phyloP scores from a whole-genome alignment of 2,329 filamentous ascomycete genomes.

The Penicillium capsulatum region DNA sequence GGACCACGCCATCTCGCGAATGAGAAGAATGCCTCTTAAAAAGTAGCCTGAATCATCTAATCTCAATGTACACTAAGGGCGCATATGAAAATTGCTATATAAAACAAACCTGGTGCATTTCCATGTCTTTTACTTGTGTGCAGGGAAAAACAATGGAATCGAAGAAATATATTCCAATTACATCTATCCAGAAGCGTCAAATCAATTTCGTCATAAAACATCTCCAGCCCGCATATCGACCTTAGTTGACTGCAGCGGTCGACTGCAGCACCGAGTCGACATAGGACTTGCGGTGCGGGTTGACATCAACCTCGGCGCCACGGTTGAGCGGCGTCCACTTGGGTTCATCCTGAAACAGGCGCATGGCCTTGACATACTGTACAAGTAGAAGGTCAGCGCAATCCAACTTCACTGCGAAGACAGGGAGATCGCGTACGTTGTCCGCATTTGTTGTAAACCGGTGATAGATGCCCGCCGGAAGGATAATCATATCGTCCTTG shows the following conservation, averaged over 20 bases:
- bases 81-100: too few relatives aligned
- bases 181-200: conserved; percentile 1
- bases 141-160: background rate
- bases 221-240: conserved; percentile 2
- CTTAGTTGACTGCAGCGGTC: conserved; percentile 26
- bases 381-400: conserved; percentile 11
- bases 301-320: conserved; percentile 68
- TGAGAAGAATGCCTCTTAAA: too few relatives aligned
- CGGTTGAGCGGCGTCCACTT: conserved; percentile 97
- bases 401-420: background rate
- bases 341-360: conserved; percentile 95
- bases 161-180: background rate
- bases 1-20: conserved; percentile 5
- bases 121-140: background rate
- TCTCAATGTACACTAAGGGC: too few relatives aligned
- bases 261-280: conserved; percentile 43
- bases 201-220: conserved; percentile 10
- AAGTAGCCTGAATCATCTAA: too few relatives aligned
- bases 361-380: conserved; percentile 92
- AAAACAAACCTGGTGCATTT: too few relatives aligned
- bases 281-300: conserved; percentile 75
- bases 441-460: conserved; percentile 90
- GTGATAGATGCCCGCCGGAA: conserved; percentile 94
- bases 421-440: conserved; percentile 61
- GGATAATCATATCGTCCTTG: conserved; percentile 85